Base-by-base conservation (phyloP, 2,329 filamentous ascomycete species). In the Pestalotiopsis sp. region DNA sequence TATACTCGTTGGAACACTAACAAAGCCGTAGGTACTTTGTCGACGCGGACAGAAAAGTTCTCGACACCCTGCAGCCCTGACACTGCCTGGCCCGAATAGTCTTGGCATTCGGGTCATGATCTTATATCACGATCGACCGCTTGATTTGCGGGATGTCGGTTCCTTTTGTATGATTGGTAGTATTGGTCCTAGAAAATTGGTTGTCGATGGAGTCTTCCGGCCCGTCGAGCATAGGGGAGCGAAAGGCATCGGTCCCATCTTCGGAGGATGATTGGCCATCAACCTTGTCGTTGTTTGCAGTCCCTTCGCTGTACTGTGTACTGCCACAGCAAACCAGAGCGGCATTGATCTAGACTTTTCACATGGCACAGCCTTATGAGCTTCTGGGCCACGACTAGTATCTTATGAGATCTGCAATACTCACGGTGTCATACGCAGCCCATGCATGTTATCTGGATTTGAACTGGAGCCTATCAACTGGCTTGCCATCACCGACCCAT, bases 401-500 rank as follows among this genome's bases (percentile, higher is more conserved):
- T 36, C 31, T 36, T 36, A 9, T 9, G 31, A 9, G 31, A 36
- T 36, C 31, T 9, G 6, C 31, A 36, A 36, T 9, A 36, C 31
- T 36, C 6, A 9, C 31, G 31, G 9, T 36, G 6, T 9, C 31
- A 31, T 31, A 2, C 6, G 2, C 31, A 31, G 6, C 6, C 6
- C 6, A 31, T 31, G 31, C 31, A 9, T 31, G 31, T 9, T 31
- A 31, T 31, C 31, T 31, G 31, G 6, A 31, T 23, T 25, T 5
- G 56, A 23, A 25, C 25, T 58, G 14, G 7, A 25, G 56, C 25
- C 58, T 3, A 20, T 61, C 14, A 4, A n/a, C 27, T 31, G 27
- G 23, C 12, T 31, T 38, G 7, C 58, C 58, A 31, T 38, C 58
- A 12, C 17, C 1, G 27, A 61, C 2, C 11, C 23, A 82, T 69